These are phyloP conservation scores for Botrytis fragariae DNA, from an alignment of 2,329 filamentous ascomycete genomes.

Conservation along the genomic window DNA sequence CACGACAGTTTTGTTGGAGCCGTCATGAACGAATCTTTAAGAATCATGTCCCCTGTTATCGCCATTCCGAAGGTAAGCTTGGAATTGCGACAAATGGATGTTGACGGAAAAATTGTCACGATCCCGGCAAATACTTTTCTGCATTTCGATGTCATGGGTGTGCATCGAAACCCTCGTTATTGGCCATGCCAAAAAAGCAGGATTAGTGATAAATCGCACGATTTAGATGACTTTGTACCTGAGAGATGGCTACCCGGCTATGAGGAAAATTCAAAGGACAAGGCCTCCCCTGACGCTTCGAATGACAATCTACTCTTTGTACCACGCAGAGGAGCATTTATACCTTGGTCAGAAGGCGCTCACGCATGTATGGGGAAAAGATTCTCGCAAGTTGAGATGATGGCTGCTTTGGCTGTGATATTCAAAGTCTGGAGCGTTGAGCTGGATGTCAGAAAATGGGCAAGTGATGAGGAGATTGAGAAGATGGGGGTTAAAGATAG, in stretches of 20 bases:
- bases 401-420: conserved; percentile 30
- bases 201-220: conserved; percentile 27
- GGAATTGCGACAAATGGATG: conserved; percentile 49
- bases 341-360: conserved; percentile 37
- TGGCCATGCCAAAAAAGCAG: conserved; percentile 44
- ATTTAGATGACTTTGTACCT: conserved; percentile 48
- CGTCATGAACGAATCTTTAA: conserved; percentile 73
- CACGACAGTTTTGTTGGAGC: conserved; percentile 71
- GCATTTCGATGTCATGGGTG: conserved; percentile 44
- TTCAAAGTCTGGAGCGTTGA: conserved; percentile 26
- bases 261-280: background rate
- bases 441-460: conserved; percentile 25
- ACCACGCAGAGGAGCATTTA: conserved; percentile 28
- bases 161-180: conserved; percentile 54
- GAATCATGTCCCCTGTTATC: conserved; percentile 67
- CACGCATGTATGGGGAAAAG: conserved; percentile 40
- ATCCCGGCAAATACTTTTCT: conserved; percentile 41
- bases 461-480: conserved; percentile 25
- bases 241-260: conserved; percentile 50
- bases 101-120: conserved; percentile 39
- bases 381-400: conserved; percentile 38
- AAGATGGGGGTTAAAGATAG: conserved; percentile 17
- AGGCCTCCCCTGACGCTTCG: background rate
- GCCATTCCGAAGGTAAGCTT: conserved; percentile 67
- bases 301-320: background rate